These are phyloP conservation scores for Ophioceras dolichostomum DNA, from an alignment of 2,329 filamentous ascomycete genomes.

Conservation along the genomic window DNA sequence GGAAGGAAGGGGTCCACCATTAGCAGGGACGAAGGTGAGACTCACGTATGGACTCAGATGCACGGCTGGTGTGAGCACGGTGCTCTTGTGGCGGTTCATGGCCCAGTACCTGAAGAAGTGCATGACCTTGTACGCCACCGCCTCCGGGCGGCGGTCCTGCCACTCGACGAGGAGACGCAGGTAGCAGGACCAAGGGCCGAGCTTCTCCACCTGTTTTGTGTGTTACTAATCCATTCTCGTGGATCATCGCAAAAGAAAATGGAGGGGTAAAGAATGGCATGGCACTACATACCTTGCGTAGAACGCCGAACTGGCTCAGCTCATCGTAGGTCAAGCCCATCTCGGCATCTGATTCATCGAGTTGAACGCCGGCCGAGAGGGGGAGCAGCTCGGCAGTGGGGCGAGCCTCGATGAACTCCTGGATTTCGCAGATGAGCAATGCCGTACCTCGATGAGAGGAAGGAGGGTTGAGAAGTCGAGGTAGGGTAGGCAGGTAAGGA, in stretches of 20 bases:
- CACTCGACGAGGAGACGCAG: conserved; percentile 26
- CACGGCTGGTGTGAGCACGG: conserved; percentile 43
- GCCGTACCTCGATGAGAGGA: too few relatives aligned
- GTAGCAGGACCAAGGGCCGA: conserved; percentile 27
- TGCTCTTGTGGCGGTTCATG: conserved; percentile 55
- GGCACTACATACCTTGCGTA: too few relatives aligned
- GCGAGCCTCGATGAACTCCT: conserved; percentile 45
- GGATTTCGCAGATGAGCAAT: background rate
- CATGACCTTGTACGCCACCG: conserved; percentile 30
- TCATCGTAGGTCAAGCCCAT: conserved; percentile 32
- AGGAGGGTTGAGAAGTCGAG: too few relatives aligned
- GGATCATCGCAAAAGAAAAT: too few relatives aligned
- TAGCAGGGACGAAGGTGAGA: background rate
- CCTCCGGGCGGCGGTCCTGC: conserved; percentile 14
- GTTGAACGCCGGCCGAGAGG: conserved; percentile 24
- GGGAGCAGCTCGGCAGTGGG: conserved; percentile 40
- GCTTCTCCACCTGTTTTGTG: conserved; percentile 20
- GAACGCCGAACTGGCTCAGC: conserved; percentile 22
- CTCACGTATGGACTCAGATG: conserved; percentile 24
- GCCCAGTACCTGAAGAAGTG: conserved; percentile 37
- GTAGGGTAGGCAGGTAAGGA: too few relatives aligned
- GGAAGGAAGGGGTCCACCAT: background rate
- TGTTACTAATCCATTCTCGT: background rate
- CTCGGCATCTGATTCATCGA: conserved; percentile 26
- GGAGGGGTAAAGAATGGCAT: too few relatives aligned